These are phyloP conservation scores for Suzukiozyma palmioleophila DNA, from an alignment of 1,139 yeast species.

Conservation along the genomic window DNA sequence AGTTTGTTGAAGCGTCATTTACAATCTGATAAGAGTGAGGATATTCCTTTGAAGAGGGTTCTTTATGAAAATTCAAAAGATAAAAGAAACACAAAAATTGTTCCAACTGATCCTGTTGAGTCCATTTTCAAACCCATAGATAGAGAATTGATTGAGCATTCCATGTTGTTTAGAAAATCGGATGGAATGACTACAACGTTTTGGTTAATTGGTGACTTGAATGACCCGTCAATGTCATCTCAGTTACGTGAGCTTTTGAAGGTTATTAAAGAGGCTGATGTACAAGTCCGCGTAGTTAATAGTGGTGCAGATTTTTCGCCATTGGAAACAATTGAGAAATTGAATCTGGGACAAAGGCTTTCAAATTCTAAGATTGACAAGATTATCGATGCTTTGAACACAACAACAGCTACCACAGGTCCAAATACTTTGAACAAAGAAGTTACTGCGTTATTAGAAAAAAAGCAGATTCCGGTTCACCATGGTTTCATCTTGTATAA, in stretches of 20 bases:
- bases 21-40: constrained; percentile 15
- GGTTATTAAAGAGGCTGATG: constrained; percentile 21
- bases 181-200: constrained; percentile 26
- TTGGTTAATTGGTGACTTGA: constrained; percentile 58
- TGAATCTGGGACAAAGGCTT: constrained; percentile 8
- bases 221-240: constrained; percentile 23
- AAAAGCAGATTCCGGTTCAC: constrained; percentile 28
- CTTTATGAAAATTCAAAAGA: constrained; percentile 30
- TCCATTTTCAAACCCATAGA: constrained; percentile 31
- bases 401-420: background rate
- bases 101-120: constrained; percentile 31
- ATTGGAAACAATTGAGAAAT: constrained; percentile 6
- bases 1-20: constrained; percentile 22
- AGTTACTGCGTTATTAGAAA: constrained; percentile 11
- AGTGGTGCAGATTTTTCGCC: constrained; percentile 15
- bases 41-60: constrained; percentile 22
- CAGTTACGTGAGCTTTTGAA: constrained; percentile 39
- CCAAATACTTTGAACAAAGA: background rate
- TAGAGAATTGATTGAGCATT: constrained; percentile 21
- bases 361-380: constrained; percentile 14
- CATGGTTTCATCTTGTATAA: constrained; percentile 36
- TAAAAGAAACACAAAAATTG: constrained; percentile 29
- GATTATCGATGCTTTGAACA: constrained; percentile 8
- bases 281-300: constrained; percentile 36
- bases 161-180: constrained; percentile 15